Base-by-base conservation (phyloP, 306 rosid genomes). In the Sicyos edulis region DNA sequence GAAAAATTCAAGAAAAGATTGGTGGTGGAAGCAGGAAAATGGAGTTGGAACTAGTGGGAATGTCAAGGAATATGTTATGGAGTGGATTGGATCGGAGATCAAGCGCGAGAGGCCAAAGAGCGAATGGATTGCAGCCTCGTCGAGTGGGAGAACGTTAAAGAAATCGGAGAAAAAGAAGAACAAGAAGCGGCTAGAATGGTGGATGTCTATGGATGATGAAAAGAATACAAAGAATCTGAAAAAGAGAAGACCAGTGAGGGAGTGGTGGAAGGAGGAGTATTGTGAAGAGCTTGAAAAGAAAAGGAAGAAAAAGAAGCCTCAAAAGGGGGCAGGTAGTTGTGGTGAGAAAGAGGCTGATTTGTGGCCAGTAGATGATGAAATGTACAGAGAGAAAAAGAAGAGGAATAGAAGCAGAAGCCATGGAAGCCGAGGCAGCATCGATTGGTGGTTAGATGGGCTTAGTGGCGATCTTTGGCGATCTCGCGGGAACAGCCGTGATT, bases 231-330 rank as follows among this genome's bases (percentile, higher is more conserved):
- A 81, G 71, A 56, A 67, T 50, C 53, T 10, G 29, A 86, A 82
- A 74, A 85, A 85, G 88, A 84, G 86, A 84, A 91, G 81, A 75
- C 86, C 91, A 0, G 91, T 82, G 8, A 91, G 95, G 84, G 97
- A 95, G 53, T 95, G 99, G 99, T 95, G 99, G 99, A 87, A 83
- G 85, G 97, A 91, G 72, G 97, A 95, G 78, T 80, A 81, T 17
- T 81, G 86, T 71, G 92, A 91, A 60, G 99, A 91, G 74, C 73
- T 86, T 17, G 82, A 81, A 0, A 88, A 78, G 77, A 83, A 85
- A 72, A 91, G 81, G 86, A 89, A 88, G 70, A 88, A 76, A 82
- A 83, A 81, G 72, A 88, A 80, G 67, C 83, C 74, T 52, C 72
- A 70, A 40, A 86, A 78, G 51, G 89, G 84, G 55, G 26, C 47